These are phyloP conservation scores for Kluyveromyces marxianus DNA, from an alignment of 1,139 yeast genomes.

Conservation along the genomic window DNA sequence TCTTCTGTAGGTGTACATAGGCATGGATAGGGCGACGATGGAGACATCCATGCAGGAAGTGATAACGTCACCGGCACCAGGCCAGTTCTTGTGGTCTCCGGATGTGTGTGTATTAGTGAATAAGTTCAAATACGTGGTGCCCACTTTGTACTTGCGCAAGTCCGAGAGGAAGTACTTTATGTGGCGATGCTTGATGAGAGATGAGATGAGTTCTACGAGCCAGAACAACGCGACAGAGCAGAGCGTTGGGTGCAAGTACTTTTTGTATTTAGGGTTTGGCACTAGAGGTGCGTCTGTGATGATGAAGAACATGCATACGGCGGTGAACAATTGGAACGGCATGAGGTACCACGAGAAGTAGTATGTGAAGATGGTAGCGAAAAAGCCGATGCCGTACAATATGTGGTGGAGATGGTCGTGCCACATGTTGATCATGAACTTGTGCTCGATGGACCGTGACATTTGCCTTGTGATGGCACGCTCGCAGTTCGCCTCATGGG, in stretches of 20 bases:
- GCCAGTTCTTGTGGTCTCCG: constrained; percentile 36
- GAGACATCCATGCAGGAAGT: constrained; percentile 67
- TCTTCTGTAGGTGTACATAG: constrained; percentile 66
- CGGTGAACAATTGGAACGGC: constrained; percentile 55
- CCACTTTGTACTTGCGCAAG: constrained; percentile 56
- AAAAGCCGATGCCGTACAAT: constrained; percentile 35
- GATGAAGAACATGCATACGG: constrained; percentile 39
- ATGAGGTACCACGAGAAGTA: constrained; percentile 36
- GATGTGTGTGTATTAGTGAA: constrained; percentile 34
- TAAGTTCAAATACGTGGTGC: constrained; percentile 53
- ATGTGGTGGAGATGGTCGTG: constrained; percentile 22
- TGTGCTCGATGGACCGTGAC: constrained; percentile 11
- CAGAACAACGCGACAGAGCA: constrained; percentile 57
- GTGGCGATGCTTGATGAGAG: constrained; percentile 39
- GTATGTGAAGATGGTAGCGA: constrained; percentile 18
- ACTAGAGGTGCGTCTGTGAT: constrained; percentile 49
- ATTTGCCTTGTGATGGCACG: constrained; percentile 17
- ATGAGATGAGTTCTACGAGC: constrained; percentile 53
- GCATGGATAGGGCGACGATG: constrained; percentile 66
- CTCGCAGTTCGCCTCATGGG: constrained; percentile 10
- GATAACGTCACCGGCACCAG: constrained; percentile 77
- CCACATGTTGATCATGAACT: constrained; percentile 15
- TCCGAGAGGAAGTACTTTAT: constrained; percentile 40
- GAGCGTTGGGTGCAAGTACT: constrained; percentile 62
- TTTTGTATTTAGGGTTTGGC: constrained; percentile 44